Evolutionary conservation across 305 asterid genomes (phyloP), one percentile per base, ranked within the genome.

Genomic region (Plantago coronopus): DNA sequence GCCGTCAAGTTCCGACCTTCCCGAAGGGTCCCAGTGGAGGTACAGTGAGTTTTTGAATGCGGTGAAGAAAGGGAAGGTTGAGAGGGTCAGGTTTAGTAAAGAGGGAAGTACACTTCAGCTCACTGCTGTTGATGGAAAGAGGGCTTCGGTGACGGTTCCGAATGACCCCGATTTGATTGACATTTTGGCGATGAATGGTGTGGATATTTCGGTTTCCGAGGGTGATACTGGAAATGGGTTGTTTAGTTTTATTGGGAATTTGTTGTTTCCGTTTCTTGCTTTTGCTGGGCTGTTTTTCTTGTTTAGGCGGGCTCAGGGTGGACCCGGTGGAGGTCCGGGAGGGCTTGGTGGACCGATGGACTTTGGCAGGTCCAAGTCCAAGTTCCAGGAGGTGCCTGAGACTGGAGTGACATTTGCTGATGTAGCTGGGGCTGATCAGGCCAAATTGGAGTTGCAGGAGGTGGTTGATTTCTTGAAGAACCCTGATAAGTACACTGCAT

Each of bases 51-150:
- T 91, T 71, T 51, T 91, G 79, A 88, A 91, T 51, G 95, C 98
- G 16, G 95, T 91, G 58, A 88, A 88, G 81, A 91, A 91, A 78
- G 98, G 98, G 8, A 88, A 86, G 69, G 98, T 91, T 27, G 98
- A 90, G 70, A 75, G 96, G 37, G 97, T 90, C 17, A 76, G 97
- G 68, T 90, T 90, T 45, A 87, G 91, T 18, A 90, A 90, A 69
- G 97, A 90, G 48, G 97, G 97, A 13, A 69, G 94, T 62, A 72
- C 64, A 62, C 89, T 90, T 64, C 97, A 90, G 76, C 86, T 90
- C 48, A 87, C 96, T 22, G 97, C 97, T 10, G 76, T 87, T 0
- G 97, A 90, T 44, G 97, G 97, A 25, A 87, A 91, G n/a, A 74
- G 89, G 73, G 96, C 97, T 0, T 40, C 75, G 2, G 95, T 90